Conservation (phyloP, 805 yeast genomes). For the Metschnikowia kunwiensis region DNA sequence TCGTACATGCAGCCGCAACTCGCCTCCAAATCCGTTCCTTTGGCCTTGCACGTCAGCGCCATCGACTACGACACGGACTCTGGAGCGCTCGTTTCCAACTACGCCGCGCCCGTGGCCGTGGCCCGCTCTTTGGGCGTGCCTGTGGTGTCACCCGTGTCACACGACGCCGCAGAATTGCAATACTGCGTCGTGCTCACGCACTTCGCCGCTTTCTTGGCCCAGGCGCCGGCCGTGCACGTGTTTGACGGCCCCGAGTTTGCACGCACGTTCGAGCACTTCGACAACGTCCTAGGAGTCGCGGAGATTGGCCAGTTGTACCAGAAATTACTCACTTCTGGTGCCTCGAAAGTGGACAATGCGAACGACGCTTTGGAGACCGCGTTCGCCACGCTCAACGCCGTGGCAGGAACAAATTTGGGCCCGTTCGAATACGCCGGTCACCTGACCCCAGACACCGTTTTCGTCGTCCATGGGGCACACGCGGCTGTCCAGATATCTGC, state of each 20-base stretch:
- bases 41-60: constrained; percentile 73
- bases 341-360: constrained; percentile 22
- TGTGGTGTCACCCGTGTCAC: constrained; percentile 61
- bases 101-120: constrained; percentile 54
- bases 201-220: constrained; percentile 49
- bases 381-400: constrained; percentile 48
- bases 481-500: constrained; percentile 56
- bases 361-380: constrained; percentile 45
- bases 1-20: constrained; percentile 65
- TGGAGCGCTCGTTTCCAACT: constrained; percentile 59
- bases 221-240: constrained; percentile 62
- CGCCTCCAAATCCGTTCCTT: constrained; percentile 42
- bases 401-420: constrained; percentile 51
- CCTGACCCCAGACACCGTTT: constrained; percentile 62
- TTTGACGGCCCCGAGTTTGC: constrained; percentile 76
- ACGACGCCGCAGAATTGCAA: constrained; percentile 57
- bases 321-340: constrained; percentile 29
- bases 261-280: constrained; percentile 47
- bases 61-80: constrained; percentile 59
- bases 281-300: constrained; percentile 43
- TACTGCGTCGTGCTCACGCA: constrained; percentile 62
- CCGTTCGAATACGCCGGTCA: constrained; percentile 73
- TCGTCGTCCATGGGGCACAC: constrained; percentile 74
- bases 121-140: constrained; percentile 65
- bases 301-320: constrained; percentile 39